These are phyloP conservation scores for Podila epigama DNA, from an alignment of 192 early-diverging fungal genomes.

Conservation along the genomic window DNA sequence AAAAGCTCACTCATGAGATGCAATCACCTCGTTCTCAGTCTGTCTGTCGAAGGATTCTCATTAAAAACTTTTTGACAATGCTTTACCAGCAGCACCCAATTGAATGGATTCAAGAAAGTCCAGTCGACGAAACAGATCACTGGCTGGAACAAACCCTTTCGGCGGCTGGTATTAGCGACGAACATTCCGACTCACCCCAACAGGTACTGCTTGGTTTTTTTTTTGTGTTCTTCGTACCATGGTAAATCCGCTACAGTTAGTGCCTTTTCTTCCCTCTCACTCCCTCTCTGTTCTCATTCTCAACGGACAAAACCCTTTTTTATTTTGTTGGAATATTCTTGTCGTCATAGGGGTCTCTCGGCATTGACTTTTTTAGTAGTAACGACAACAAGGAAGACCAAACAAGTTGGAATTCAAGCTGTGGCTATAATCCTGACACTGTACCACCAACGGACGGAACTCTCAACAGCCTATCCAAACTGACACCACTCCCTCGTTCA, in stretches of 20 bases:
- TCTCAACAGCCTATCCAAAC: slow-evolving; percentile 7
- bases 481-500: slow-evolving; percentile 33
- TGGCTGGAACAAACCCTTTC: slow-evolving; percentile 46
- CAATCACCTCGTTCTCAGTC: slow-evolving; percentile 25
- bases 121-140: slow-evolving; percentile 22
- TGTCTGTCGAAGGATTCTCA: slow-evolving; percentile 30
- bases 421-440: no score
- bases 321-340: no score
- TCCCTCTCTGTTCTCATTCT: no score
- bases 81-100: slow-evolving; percentile 36
- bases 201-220: not conserved
- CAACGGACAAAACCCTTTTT: no score
- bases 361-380: no score
- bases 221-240: not conserved
- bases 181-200: not conserved
- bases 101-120: slow-evolving; percentile 19
- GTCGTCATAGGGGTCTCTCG: no score
- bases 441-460: not conserved
- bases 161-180: slow-evolving; percentile 24
- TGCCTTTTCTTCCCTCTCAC: no score
- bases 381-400: not conserved
- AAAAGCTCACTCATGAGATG: slow-evolving; percentile 29
- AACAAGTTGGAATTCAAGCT: not conserved
- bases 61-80: slow-evolving; percentile 37
- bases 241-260: not conserved